Percentiles rank a stretch among this genome's conserved stretches.
Conservation (phyloP, 2,329 filamentous ascomycete species). For the Aspergillus pseudotamarii region DNA sequence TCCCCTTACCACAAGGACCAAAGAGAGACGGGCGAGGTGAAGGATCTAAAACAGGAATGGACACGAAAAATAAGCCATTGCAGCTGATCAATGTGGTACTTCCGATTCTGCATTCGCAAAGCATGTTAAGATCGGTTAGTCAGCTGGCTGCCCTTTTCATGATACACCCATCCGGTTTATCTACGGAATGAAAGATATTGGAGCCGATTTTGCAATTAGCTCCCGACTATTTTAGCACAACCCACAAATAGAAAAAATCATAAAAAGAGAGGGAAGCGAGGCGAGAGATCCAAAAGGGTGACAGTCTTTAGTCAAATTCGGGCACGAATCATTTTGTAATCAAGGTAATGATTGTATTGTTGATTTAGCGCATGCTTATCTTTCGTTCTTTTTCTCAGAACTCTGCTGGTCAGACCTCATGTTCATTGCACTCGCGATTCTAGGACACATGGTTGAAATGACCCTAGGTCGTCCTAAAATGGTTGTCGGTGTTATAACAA, state of each 20-base stretch:
- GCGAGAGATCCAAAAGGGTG: background rate
- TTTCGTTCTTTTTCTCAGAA: background rate
- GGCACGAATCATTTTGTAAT: background rate
- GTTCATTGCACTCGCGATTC: background rate
- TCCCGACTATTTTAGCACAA: background rate
- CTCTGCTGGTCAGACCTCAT: slow-evolving; percentile 4
- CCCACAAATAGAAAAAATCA: background rate
- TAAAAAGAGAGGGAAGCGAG: background rate
- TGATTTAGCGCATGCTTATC: background rate
- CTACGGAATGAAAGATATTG: background rate
- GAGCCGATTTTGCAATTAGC: background rate
- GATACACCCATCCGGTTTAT: background rate
- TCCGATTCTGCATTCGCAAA: background rate
- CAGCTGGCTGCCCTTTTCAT: background rate
- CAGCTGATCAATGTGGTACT: background rate
- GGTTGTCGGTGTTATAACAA: background rate
- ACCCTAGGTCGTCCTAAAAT: background rate
- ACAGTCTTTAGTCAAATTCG: background rate
- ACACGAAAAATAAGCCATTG: slow-evolving; percentile 58
- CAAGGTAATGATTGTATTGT: background rate
- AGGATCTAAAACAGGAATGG: slow-evolving; percentile 65
- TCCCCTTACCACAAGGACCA: background rate
- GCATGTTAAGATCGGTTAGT: background rate
- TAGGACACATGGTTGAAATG: background rate
- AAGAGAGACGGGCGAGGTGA: background rate